phyloP scores from a whole-genome alignment of 2,329 filamentous ascomycete genomes.

The Pseudogymnoascus sp. region DNA sequence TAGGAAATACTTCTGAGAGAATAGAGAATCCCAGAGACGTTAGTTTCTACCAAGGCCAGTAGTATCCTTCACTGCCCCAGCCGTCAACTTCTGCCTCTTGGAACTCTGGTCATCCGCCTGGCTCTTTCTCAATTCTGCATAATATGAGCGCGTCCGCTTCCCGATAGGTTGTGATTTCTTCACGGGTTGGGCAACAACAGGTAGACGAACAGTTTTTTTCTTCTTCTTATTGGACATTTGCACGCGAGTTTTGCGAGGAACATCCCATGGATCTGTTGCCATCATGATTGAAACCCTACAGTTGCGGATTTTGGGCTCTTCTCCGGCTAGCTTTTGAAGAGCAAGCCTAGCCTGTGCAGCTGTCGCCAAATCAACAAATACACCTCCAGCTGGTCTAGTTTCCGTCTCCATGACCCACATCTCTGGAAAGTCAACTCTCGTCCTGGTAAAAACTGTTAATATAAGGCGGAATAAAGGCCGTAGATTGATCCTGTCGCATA shows the following conservation, averaged over 20 bases:
- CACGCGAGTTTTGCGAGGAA: neutral
- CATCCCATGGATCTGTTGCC: neutral
- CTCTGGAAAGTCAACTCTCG: neutral
- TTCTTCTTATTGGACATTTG: neutral
- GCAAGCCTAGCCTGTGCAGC: neutral
- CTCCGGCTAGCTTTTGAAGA: neutral
- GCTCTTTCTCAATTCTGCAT: neutral
- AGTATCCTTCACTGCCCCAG: neutral
- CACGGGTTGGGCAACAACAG: neutral
- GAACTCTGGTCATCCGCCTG: neutral
- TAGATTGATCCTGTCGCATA: neutral
- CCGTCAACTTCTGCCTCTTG: neutral
- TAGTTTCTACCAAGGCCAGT: neutral
- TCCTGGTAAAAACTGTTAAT: neutral
- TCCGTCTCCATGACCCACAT: neutral
- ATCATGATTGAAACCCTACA: neutral
- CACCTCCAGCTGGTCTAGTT: neutral
- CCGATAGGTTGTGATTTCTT: neutral
- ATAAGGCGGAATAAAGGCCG: neutral
- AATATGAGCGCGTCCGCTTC: neutral
- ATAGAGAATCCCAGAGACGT: neutral
- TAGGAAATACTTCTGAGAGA: neutral
- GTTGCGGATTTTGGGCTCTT: neutral
- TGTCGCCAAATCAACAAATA: neutral
- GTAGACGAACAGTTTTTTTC: neutral